These are phyloP conservation scores for Alternaria gaisen DNA, from an alignment of 2,329 filamentous ascomycete genomes.

Conservation along the genomic window DNA sequence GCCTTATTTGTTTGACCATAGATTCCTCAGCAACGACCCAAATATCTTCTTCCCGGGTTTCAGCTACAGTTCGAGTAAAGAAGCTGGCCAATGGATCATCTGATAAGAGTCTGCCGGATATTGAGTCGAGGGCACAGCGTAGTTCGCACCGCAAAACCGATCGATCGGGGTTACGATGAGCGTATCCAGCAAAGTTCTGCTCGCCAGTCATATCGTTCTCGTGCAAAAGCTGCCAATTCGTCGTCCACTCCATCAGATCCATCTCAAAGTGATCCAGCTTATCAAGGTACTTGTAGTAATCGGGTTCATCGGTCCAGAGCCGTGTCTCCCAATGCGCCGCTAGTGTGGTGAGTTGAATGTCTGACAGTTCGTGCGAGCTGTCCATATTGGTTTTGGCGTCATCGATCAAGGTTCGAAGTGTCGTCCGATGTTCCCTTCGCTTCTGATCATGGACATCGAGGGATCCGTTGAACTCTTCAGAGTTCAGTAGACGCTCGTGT, in stretches of 20 bases:
- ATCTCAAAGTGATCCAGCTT: not conserved
- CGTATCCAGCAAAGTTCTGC: not conserved
- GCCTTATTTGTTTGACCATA: not conserved
- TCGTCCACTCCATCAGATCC: not conserved
- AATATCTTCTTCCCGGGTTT: not conserved
- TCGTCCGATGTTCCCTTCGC: not conserved
- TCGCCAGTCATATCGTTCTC: not conserved
- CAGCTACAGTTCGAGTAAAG: not conserved
- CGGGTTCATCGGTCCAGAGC: not conserved
- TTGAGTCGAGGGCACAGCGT: not conserved
- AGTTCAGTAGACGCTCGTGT: not conserved
- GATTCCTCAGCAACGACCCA: not conserved
- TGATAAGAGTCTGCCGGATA: not conserved
- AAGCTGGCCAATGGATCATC: not conserved
- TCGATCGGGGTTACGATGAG: not conserved
- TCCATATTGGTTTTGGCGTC: not conserved
- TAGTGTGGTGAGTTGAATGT: not conserved
- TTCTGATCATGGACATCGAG: not conserved
- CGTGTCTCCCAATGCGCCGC: not conserved
- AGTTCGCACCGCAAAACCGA: not conserved
- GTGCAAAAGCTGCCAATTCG: not conserved
- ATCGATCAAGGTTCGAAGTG: not conserved
- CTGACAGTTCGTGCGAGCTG: not conserved
- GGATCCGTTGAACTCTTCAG: not conserved
- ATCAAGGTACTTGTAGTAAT: not conserved